Conservation (phyloP, 2,329 filamentous ascomycete species). For the Apiospora aurea region DNA sequence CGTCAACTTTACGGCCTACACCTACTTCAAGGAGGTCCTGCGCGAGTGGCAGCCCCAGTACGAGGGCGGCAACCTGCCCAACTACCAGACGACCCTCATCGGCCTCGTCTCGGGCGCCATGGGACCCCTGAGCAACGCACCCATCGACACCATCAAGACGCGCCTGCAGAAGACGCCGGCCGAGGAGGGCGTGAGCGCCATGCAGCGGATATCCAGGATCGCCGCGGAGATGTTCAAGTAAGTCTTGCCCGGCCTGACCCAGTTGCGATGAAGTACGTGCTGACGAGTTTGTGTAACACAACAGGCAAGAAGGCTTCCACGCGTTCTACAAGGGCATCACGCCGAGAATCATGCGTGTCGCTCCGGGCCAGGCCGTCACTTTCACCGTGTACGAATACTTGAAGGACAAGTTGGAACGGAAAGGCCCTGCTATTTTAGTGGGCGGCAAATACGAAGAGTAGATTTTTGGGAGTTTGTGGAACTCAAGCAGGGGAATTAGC, state of each 20-base stretch:
- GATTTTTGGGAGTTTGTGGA: constrained; percentile 18
- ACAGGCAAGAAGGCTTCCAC: constrained; percentile 86
- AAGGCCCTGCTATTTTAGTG: constrained; percentile 63
- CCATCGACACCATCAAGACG: constrained; percentile 99
- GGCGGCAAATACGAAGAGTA: constrained; percentile 74
- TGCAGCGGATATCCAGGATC: constrained; percentile 80
- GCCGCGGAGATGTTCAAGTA: constrained; percentile 84
- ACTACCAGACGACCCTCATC: constrained; percentile 90
- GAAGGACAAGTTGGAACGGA: constrained; percentile 75
- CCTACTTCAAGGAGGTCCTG: constrained; percentile 84
- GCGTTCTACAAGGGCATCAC: constrained; percentile 99
- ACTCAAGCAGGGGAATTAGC: neutral
- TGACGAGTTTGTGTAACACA: neutral
- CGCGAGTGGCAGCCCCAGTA: constrained; percentile 76
- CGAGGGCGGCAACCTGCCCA: constrained; percentile 69
- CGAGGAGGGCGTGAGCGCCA: constrained; percentile 79
- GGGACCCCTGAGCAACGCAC: constrained; percentile 94
- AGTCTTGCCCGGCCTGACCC: constrained; percentile 37
- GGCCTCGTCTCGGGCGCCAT: constrained; percentile 92
- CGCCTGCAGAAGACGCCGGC: constrained; percentile 89
- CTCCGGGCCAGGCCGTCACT: constrained; percentile 86
- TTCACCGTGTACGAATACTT: constrained; percentile 82
- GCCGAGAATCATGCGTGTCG: constrained; percentile 94
- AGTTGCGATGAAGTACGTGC: neutral
- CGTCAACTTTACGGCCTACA: constrained; percentile 98